phyloP scores from a whole-genome alignment of 2,329 filamentous ascomycete species.

The Diaporthe citri region DNA sequence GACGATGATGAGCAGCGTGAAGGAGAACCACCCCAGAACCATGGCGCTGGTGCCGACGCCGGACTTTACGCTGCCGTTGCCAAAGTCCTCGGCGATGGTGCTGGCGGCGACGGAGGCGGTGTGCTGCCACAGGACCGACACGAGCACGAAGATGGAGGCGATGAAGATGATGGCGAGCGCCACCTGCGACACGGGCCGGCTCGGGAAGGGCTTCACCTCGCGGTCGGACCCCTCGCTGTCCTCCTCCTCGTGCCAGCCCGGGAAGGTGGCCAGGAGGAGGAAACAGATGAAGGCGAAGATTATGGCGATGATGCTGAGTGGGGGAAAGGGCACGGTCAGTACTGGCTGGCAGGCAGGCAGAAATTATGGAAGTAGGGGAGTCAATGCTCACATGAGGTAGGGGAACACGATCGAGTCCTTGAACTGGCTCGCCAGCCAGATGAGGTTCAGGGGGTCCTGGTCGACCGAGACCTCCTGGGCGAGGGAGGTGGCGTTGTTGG shows the following conservation, averaged over 20 bases:
- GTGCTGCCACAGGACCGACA: constrained; percentile 89
- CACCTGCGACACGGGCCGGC: constrained; percentile 90
- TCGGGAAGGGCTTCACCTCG: constrained; percentile 95
- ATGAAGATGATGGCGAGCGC: constrained; percentile 93
- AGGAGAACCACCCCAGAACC: constrained; percentile 98
- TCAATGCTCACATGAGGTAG: constrained; percentile 82
- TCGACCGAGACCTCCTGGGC: constrained; percentile 90
- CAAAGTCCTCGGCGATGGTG: constrained; percentile 92
- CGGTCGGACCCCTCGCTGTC: constrained; percentile 85
- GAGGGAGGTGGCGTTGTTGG: constrained; percentile 94
- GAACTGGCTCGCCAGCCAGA: constrained; percentile 97
- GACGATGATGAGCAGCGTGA: constrained; percentile 91
- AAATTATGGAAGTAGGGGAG: neutral
- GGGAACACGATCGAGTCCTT: constrained; percentile 99
- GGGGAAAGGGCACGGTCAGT: constrained; percentile 34
- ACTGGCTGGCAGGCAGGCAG: neutral
- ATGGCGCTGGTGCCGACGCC: constrained; percentile 95
- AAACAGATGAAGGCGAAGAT: constrained; percentile 98
- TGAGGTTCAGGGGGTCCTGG: constrained; percentile 95
- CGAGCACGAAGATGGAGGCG: constrained; percentile 77
- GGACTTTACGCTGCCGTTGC: constrained; percentile 87
- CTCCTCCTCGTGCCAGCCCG: constrained; percentile 94
- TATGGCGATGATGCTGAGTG: constrained; percentile 88
- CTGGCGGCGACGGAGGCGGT: constrained; percentile 96
- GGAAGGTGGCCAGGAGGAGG: constrained; percentile 94